These are phyloP conservation scores for Blastosporella zonata DNA, from an alignment of 1,284 basidiomycete species.

Conservation along the genomic window DNA sequence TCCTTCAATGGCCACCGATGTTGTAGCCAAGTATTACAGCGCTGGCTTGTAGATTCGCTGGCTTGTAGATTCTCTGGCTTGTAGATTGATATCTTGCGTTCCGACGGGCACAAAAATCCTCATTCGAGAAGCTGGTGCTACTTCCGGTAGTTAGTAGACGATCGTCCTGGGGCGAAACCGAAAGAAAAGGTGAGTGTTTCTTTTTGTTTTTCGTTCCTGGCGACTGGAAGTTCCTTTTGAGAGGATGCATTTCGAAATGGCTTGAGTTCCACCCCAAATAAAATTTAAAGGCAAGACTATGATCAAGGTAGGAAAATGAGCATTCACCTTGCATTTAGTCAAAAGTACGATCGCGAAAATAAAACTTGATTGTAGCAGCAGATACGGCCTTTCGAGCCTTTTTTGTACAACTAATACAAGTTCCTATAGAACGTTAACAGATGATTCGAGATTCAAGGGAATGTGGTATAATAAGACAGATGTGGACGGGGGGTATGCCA, in stretches of 20 bases:
- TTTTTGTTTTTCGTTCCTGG: too few relatives aligned
- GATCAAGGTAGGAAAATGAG: too few relatives aligned
- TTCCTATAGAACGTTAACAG: neutral
- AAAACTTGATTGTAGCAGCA: neutral
- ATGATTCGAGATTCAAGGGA: neutral
- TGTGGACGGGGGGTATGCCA: constrained; percentile 5
- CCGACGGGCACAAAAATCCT: neutral
- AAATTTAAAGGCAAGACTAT: too few relatives aligned
- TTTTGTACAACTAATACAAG: constrained; percentile 4
- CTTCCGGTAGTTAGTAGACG: too few relatives aligned
- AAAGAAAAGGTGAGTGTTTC: too few relatives aligned
- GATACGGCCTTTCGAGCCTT: neutral
- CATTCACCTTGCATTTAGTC: too few relatives aligned
- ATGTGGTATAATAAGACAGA: constrained; percentile 10
- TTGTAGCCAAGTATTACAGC: neutral
- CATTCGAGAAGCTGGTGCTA: too few relatives aligned
- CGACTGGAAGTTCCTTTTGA: too few relatives aligned
- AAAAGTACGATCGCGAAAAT: neutral
- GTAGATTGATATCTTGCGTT: neutral
- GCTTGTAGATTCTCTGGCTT: too few relatives aligned
- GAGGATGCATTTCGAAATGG: too few relatives aligned
- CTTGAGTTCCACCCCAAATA: too few relatives aligned
- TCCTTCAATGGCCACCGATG: neutral
- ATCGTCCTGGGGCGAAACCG: too few relatives aligned
- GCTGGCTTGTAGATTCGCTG: neutral